A percentile compares a stretch with the other conserved stretches of the same genome.
Conservation (phyloP, 257 asterid species). For the Jacaranda mimosifolia region DNA sequence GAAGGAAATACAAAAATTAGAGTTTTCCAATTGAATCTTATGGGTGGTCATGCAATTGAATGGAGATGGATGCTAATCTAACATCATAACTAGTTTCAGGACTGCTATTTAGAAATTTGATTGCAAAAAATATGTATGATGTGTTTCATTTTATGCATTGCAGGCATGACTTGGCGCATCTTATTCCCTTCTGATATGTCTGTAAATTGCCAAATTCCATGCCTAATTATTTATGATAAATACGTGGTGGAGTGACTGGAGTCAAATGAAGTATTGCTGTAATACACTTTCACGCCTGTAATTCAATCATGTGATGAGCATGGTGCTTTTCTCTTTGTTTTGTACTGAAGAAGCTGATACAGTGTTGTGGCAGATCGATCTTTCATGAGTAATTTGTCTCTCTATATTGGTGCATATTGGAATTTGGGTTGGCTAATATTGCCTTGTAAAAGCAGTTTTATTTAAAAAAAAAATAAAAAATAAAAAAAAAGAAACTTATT, state of each 20-base stretch:
- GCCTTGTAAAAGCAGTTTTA: background rate
- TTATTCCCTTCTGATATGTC: background rate
- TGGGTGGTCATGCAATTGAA: background rate
- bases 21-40: background rate
- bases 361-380: constrained; percentile 2
- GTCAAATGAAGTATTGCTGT: background rate
- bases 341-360: constrained; percentile 5
- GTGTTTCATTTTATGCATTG: background rate
- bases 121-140: background rate
- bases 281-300: background rate
- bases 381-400: background rate
- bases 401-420: background rate
- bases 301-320: background rate
- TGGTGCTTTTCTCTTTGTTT: background rate
- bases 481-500: background rate
- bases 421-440: background rate
- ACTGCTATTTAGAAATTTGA: background rate
- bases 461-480: background rate
- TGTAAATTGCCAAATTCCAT: background rate
- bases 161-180: background rate
- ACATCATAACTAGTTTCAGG: background rate
- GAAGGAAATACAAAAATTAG: background rate
- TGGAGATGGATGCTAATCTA: background rate
- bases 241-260: background rate
- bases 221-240: too few species aligned